Base-by-base conservation (phyloP, 306 rosid species). In the Acacia melanoxylon region DNA sequence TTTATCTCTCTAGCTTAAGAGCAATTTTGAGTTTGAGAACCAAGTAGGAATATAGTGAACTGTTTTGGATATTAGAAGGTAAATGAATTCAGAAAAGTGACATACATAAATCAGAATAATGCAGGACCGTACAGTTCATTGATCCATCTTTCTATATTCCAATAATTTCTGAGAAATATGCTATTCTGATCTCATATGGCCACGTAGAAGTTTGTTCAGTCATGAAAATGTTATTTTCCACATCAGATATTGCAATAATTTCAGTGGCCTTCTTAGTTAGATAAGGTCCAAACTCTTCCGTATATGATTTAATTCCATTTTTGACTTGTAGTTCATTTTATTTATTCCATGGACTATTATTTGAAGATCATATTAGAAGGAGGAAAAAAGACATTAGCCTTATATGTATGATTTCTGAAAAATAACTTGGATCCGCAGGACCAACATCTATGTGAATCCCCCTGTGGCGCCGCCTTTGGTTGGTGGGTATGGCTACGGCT, bases 401-500 rank as follows among this genome's bases (percentile, higher is more conserved):
- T 44, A 8, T 41, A 41, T 8, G 11, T 41, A 41, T 41, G 45
- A 41, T 41, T 41, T 41, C 45, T 41, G 35, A 31, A 31, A 2
- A 31, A 31, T 31, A 31, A 49, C 56, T 24, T 33, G 65, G 3
- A 79, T 77, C 81, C 82, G 87, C 88, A 95, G 99, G 92, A 91
- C 93, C 73, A 95, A 95, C 84, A 91, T 93, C 13, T 93, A 89
- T 82, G 71, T 95, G 54, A 95, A 95, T 85, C 99, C 99, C 66
- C 93, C 79, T 0, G 86, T 93, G 66, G 97, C 99, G 0, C 99
- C 99, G 3, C 99, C 99, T 3, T 86, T 95, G 52, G 94, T 79
- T 1, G 99, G 99, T 72, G 99, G 98, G 5, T 95, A 95, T 24
- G 98, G 97, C 13, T 95, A 95, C 24, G 97, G 97, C 13, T 94